These are phyloP conservation scores for Aspergillus eucalypticola DNA, from an alignment of 2,329 filamentous ascomycete species.

Conservation along the genomic window DNA sequence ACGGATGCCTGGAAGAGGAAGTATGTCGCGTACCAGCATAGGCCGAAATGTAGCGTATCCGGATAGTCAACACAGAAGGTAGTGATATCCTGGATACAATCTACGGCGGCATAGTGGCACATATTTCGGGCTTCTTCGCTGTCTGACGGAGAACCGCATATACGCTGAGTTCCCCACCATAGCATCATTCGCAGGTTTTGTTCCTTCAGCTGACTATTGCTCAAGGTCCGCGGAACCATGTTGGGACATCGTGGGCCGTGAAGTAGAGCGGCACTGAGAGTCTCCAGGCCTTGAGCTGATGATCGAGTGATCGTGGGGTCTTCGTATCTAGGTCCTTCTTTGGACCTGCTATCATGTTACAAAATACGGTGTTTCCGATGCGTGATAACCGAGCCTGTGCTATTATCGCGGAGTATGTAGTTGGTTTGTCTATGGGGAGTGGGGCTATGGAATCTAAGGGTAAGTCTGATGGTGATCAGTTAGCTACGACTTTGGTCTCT, in stretches of 20 bases:
- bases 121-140: constrained; percentile 20
- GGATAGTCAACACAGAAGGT: constrained; percentile 15
- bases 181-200: constrained; percentile 26
- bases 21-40: constrained; percentile 28
- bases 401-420: constrained; percentile 24
- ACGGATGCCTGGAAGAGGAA: constrained; percentile 26
- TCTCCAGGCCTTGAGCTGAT: constrained; percentile 23
- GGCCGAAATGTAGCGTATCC: constrained; percentile 14
- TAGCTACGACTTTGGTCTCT: background rate
- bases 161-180: constrained; percentile 24
- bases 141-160: constrained; percentile 9
- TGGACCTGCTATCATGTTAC: constrained; percentile 13
- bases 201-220: constrained; percentile 25
- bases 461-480: background rate
- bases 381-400: constrained; percentile 18
- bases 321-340: constrained; percentile 12
- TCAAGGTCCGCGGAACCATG: constrained; percentile 24
- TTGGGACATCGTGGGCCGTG: constrained; percentile 14
- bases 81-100: constrained; percentile 22
- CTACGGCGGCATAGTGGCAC: constrained; percentile 21
- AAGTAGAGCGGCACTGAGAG: constrained; percentile 22
- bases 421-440: constrained; percentile 13
- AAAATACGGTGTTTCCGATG: constrained; percentile 20
- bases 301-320: constrained; percentile 22
- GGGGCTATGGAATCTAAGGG: constrained; percentile 9